Evolutionary conservation across 2,329 filamentous ascomycete genomes (phyloP).

Genomic region (Fusarium oligoseptatum): DNA sequence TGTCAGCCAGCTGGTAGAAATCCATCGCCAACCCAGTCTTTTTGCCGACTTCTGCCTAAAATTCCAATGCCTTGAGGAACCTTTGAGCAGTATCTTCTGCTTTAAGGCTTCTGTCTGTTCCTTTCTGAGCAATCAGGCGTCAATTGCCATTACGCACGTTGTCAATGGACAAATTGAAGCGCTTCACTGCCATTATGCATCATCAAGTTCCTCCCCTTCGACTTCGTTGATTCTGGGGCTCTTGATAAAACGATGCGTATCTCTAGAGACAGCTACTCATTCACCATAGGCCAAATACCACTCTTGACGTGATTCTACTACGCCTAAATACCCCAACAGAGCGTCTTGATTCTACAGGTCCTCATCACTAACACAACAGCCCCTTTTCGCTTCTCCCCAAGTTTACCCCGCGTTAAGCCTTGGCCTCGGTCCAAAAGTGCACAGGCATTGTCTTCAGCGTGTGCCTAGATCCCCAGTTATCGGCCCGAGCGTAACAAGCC

Average conservation of each 20-base stretch:
- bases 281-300: not conserved
- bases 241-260: too few relatives aligned
- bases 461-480: constrained; percentile 46
- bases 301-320: not conserved
- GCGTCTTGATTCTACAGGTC: not conserved
- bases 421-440: constrained; percentile 46
- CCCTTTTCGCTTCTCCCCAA: not conserved
- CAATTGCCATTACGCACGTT: not conserved
- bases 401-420: constrained; percentile 24
- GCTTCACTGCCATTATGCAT: not conserved
- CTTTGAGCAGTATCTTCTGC: not conserved
- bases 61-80: not conserved
- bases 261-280: not conserved
- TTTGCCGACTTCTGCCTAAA: not conserved
- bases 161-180: not conserved
- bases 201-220: not conserved
- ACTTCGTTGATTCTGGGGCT: too few relatives aligned
- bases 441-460: constrained; percentile 51
- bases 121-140: not conserved
- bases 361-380: not conserved
- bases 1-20: not conserved
- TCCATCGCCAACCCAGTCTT: not conserved
- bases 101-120: not conserved
- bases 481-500: constrained; percentile 25
- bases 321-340: not conserved